Evolutionary conservation across 169 alveolate genomes (phyloP).

Genomic region (Theileria equi): DNA sequence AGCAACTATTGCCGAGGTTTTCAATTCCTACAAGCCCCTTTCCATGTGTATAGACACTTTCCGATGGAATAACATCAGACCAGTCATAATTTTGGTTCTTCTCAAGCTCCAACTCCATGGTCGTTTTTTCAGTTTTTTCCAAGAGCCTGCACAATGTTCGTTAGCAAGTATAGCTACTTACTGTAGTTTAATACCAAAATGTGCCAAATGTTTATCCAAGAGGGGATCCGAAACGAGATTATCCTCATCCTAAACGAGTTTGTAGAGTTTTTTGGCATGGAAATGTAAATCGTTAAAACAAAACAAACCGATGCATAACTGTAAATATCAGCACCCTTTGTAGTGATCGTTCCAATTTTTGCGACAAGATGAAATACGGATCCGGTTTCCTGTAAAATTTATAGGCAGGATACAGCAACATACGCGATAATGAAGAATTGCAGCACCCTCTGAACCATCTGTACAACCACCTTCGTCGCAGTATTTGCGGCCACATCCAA

Average conservation of each 20-base stretch:
- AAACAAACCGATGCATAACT: slow-evolving; percentile 81
- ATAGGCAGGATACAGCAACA: neutral
- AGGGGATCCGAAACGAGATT: slow-evolving; percentile 82
- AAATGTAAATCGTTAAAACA: neutral
- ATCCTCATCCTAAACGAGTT: slow-evolving; percentile 69
- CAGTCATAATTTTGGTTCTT: slow-evolving; percentile 77
- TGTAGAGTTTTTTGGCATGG: neutral
- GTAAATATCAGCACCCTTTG: slow-evolving; percentile 87
- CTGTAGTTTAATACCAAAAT: slow-evolving; percentile 85
- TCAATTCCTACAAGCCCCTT: slow-evolving; percentile 75
- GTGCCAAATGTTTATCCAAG: slow-evolving; percentile 81
- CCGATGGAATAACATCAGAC: slow-evolving; percentile 58
- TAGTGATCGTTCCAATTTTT: slow-evolving; percentile 89
- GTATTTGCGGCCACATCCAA: slow-evolving; percentile 87
- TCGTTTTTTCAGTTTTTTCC: slow-evolving; percentile 80
- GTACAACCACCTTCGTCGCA: slow-evolving; percentile 86
- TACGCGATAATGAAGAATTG: slow-evolving; percentile 78
- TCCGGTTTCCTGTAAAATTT: slow-evolving; percentile 69
- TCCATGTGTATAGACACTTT: slow-evolving; percentile 44
- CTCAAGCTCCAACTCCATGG: slow-evolving; percentile 81
- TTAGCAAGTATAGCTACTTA: slow-evolving; percentile 44
- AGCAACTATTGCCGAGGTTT: slow-evolving; percentile 84
- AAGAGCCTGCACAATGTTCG: slow-evolving; percentile 23
- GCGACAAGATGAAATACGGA: slow-evolving; percentile 85
- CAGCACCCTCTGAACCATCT: slow-evolving; percentile 87